A percentile compares a stretch with the other conserved stretches of the same genome.
Conservation (phyloP, 2,329 filamentous ascomycete species). For the Phialocephala sp. region DNA sequence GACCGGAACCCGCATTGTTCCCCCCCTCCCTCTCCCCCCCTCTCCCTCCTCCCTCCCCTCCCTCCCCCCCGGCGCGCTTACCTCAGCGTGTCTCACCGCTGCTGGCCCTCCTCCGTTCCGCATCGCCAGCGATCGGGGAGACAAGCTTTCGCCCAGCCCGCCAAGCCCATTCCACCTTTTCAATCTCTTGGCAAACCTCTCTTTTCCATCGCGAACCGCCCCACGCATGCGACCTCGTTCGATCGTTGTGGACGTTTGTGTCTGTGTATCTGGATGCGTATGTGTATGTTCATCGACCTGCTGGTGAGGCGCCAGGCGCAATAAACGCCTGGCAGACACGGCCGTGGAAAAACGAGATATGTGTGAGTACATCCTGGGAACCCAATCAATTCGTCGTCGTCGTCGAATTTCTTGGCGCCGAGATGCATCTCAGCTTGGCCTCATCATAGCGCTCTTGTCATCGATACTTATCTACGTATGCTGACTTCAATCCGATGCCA, state of each 20-base stretch:
- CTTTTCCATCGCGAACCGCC: conserved; percentile 7
- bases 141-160: too few species aligned
- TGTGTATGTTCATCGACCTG: conserved; percentile 9
- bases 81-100: too few species aligned
- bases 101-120: too few species aligned
- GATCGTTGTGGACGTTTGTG: too few species aligned
- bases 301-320: conserved; percentile 3
- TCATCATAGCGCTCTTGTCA: conserved; percentile 14
- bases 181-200: conserved; percentile 5
- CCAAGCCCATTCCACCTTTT: too few species aligned
- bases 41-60: too few species aligned
- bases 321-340: conserved; percentile 8
- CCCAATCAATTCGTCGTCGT: background rate
- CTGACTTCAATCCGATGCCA: conserved; percentile 28
- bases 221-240: background rate
- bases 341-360: background rate
- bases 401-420: conserved; percentile 24
- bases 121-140: too few species aligned
- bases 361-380: conserved; percentile 8
- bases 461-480: conserved; percentile 11
- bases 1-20: too few species aligned
- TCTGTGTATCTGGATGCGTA: too few species aligned
- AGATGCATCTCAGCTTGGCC: conserved; percentile 26
- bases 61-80: too few species aligned
- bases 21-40: too few species aligned